Percentiles rank a stretch among this genome's conserved stretches.
Evolutionary conservation across 2,329 filamentous ascomycete species (phyloP).

Genomic region (Talaromyces amestolkiae): DNA sequence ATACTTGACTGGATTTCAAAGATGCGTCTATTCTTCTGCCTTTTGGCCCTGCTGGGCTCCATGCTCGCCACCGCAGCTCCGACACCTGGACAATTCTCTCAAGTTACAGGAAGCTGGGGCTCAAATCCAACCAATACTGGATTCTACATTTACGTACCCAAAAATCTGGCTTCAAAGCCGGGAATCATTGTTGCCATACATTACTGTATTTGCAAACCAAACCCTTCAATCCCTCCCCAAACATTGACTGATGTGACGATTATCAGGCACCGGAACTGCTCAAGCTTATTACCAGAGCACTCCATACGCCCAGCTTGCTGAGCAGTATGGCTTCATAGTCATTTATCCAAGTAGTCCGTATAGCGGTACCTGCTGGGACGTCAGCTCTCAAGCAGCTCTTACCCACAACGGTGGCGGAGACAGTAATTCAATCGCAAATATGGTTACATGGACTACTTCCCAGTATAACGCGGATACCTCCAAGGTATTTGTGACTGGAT

Average conservation of each 20-base stretch:
- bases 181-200: constrained; percentile 57
- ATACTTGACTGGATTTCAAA: background rate
- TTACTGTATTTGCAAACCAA: constrained; percentile 48
- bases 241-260: background rate
- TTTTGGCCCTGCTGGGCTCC: constrained; percentile 7
- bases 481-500: constrained; percentile 14
- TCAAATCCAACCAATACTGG: constrained; percentile 49
- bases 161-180: constrained; percentile 46
- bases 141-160: constrained; percentile 55
- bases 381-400: constrained; percentile 44
- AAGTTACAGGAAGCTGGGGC: constrained; percentile 43
- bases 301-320: constrained; percentile 55
- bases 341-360: constrained; percentile 58
- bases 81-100: constrained; percentile 14
- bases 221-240: background rate
- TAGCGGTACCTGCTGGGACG: constrained; percentile 59
- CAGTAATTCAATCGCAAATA: constrained; percentile 36
- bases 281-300: constrained; percentile 49
- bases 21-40: background rate
- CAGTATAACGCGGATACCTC: constrained; percentile 14
- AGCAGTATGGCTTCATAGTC: constrained; percentile 42
- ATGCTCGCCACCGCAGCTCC: constrained; percentile 1
- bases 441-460: constrained; percentile 14
- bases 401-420: constrained; percentile 40
- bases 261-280: constrained; percentile 16